Evolutionary conservation across 768 basidiomycete genomes (phyloP).

Genomic region (Leccinum uliginosum): DNA sequence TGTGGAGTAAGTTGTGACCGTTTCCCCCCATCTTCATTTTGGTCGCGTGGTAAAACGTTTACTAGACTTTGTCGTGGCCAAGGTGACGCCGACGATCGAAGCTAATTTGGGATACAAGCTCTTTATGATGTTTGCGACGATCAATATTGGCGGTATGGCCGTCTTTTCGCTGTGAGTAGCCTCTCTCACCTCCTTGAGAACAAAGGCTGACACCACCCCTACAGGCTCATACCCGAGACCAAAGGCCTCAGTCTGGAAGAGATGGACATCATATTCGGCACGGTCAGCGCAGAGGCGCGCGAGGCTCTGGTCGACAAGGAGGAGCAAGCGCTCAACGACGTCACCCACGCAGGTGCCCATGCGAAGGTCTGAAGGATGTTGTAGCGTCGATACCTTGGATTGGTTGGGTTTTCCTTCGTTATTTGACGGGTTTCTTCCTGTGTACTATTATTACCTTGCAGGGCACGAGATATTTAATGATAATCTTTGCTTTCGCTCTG

Average conservation of each 20-base stretch:
- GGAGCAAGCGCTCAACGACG: constrained; percentile 29
- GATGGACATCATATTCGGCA: constrained; percentile 57
- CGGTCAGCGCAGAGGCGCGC: constrained; percentile 52
- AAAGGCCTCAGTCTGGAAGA: constrained; percentile 53
- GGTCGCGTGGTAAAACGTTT: neutral
- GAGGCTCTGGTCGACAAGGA: constrained; percentile 47
- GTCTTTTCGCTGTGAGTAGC: constrained; percentile 56
- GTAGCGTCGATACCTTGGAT: neutral
- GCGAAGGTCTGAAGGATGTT: constrained; percentile 6
- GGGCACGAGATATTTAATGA: neutral
- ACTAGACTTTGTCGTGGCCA: constrained; percentile 66
- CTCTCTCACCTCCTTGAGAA: neutral
- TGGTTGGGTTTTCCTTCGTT: neutral
- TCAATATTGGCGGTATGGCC: constrained; percentile 70
- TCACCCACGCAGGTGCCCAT: neutral
- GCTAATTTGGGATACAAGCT: constrained; percentile 65
- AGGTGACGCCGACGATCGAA: constrained; percentile 63
- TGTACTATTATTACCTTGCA: neutral
- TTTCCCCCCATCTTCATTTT: neutral
- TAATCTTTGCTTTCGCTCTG: too few relatives aligned
- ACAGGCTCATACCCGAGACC: constrained; percentile 57
- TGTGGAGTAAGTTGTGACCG: constrained; percentile 57
- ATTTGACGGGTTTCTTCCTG: neutral
- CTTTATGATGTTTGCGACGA: constrained; percentile 71
- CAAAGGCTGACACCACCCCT: neutral